phyloP scores from a whole-genome alignment of 2,329 filamentous ascomycete species.

The Fusarium austroafricanum region DNA sequence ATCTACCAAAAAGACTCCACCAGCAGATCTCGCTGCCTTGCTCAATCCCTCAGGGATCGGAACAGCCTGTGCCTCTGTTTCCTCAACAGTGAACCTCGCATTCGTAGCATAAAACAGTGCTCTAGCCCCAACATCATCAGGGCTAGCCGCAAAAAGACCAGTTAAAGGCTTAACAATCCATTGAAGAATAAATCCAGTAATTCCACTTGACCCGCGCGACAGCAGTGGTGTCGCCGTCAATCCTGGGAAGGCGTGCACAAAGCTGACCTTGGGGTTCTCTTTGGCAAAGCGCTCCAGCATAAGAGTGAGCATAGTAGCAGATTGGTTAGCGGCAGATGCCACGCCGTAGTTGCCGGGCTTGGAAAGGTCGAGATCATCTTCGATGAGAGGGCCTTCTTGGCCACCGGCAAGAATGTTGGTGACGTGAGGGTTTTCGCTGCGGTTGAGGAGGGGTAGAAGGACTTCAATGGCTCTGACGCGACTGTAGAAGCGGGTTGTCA shows the following conservation, averaged over 20 bases:
- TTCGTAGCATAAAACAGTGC: conserved; percentile 42
- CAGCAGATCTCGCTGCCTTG: background rate
- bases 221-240: conserved; percentile 40
- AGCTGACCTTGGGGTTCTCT: conserved; percentile 54
- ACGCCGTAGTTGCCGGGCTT: conserved; percentile 50
- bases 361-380: conserved; percentile 59
- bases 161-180: conserved; percentile 32
- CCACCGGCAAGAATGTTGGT: conserved; percentile 62
- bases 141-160: conserved; percentile 20
- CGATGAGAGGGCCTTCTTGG: conserved; percentile 59
- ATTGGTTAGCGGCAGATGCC: conserved; percentile 56
- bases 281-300: conserved; percentile 60
- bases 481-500: conserved; percentile 67
- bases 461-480: conserved; percentile 67
- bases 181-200: conserved; percentile 20
- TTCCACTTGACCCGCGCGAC: conserved; percentile 38
- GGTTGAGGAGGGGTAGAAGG: conserved; percentile 64
- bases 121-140: conserved; percentile 38
- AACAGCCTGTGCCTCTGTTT: background rate
- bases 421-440: conserved; percentile 57
- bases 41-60: conserved; percentile 1
- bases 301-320: conserved; percentile 62
- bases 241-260: conserved; percentile 52
- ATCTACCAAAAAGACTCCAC: conserved; percentile 29
- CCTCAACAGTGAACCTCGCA: conserved; percentile 31